phyloP scores from a whole-genome alignment of 2,329 filamentous ascomycete genomes.

The Colletotrichum brevisporum region DNA sequence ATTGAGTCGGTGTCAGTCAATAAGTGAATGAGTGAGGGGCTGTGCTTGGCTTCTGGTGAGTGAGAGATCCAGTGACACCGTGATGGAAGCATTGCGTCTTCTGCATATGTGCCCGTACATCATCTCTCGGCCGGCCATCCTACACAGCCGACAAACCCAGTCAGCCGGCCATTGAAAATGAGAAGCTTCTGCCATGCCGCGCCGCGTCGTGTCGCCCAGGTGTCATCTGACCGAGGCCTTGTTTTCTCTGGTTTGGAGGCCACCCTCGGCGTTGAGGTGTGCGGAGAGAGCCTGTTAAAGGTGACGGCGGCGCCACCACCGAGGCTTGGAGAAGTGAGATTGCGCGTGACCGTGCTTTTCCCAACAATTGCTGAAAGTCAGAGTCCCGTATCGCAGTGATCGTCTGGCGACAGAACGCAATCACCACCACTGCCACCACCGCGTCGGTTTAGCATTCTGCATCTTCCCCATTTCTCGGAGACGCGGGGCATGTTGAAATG shows the following conservation, averaged over 20 bases:
- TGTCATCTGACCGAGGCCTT: constrained; percentile 17
- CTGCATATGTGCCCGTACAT: not conserved
- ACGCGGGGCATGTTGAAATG: constrained; percentile 15
- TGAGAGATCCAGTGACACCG: too few relatives aligned
- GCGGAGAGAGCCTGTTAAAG: not conserved
- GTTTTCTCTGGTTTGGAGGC: not conserved
- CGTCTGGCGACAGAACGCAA: too few relatives aligned
- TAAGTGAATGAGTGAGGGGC: too few relatives aligned
- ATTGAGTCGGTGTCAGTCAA: too few relatives aligned
- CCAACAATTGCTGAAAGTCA: too few relatives aligned
- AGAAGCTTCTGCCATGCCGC: not conserved
- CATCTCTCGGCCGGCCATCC: not conserved
- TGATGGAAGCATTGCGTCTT: constrained; percentile 2
- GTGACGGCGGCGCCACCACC: not conserved
- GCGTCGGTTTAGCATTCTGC: not conserved
- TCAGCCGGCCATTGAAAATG: constrained; percentile 1
- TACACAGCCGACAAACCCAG: too few relatives aligned
- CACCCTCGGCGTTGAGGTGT: too few relatives aligned
- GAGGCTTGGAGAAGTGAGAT: not conserved
- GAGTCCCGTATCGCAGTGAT: too few relatives aligned
- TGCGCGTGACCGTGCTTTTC: not conserved
- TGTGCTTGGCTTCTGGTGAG: too few relatives aligned
- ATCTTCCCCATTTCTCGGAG: not conserved
- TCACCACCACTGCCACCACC: not conserved
- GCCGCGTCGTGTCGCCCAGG: not conserved